Conservation (phyloP, 2,329 filamentous ascomycete genomes). For the Truncatella angustata region DNA sequence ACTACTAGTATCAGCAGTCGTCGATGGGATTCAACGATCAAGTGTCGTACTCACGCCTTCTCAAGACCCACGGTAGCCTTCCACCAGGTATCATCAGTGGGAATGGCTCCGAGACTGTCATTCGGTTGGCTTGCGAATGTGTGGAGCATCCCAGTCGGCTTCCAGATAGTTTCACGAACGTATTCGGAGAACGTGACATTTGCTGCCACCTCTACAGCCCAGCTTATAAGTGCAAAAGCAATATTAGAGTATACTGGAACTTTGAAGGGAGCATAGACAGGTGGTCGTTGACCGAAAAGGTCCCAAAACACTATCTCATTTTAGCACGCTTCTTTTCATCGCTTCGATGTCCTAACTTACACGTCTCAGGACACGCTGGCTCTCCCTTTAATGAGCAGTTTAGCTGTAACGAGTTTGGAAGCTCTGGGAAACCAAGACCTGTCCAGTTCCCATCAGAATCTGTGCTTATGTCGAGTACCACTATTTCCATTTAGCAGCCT, state of each 20-base stretch:
- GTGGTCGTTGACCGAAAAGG: slow-evolving; percentile 8
- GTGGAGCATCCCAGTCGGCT: slow-evolving; percentile 16
- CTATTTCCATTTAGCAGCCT: background rate
- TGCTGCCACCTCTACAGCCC: slow-evolving; percentile 12
- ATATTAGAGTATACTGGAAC: slow-evolving; percentile 23
- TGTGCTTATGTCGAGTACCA: background rate
- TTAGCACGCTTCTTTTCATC: background rate
- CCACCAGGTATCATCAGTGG: slow-evolving; percentile 21
- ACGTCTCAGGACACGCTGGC: background rate
- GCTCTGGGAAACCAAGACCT: background rate
- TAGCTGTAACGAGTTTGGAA: background rate
- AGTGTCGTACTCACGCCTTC: slow-evolving; percentile 28
- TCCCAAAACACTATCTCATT: slow-evolving; percentile 1
- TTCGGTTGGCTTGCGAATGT: slow-evolving; percentile 21
- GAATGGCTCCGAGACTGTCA: slow-evolving; percentile 20
- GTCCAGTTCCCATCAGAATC: background rate
- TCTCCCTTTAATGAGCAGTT: slow-evolving; percentile 4
- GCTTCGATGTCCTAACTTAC: background rate
- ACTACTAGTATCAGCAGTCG: slow-evolving; percentile 14
- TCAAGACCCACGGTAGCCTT: slow-evolving; percentile 2
- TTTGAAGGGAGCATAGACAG: slow-evolving; percentile 32
- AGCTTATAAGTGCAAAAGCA: slow-evolving; percentile 20
- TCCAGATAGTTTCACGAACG: slow-evolving; percentile 16
- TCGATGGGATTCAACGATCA: background rate
- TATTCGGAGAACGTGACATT: slow-evolving; percentile 4